Evolutionary conservation across 2,329 filamentous ascomycete species (phyloP), one percentile per base, ranked within the genome.

Genomic region (Diaporthe destruens): DNA sequence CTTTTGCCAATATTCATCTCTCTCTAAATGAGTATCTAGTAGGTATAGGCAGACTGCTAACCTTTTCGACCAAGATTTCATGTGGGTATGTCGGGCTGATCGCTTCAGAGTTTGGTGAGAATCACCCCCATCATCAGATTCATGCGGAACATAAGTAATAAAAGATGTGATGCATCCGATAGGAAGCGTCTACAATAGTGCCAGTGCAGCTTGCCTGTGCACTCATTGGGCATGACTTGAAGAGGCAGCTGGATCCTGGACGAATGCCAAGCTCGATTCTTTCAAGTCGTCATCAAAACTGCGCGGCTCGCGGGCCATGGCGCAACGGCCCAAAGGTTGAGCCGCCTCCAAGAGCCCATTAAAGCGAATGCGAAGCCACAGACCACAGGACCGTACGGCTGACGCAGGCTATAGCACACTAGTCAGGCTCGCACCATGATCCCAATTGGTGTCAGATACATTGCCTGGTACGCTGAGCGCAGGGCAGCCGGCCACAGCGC

Each of bases 291-390:
- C 42, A 63, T 18, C 59, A 63, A 11, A 34, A 14, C 16, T n/a
- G 55, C 12, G 36, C 56, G 36, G 56, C n/a, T 44, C 14, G 36
- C 14, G 23, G 57, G 39, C 23, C 25, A 29, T 32, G 18, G 11
- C 29, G 42, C 6, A 20, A 23, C 59, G 42, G 59, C 42, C 42
- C 42, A 65, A 51, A 39, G 20, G 29, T 65, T 65, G 29, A 49
- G 29, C 59, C 59, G 59, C 59, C 25, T 23, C 18, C 20, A 23
- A 49, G 29, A 36, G 29, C 20, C 42, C 29, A 51, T 5, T 39
- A 8, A 49, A 23, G 23, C 59, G 59, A 65, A 44, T 65, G 59
- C 59, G 59, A 65, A 65, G 59, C 42, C 42, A 18, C 39, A 47
- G n/a, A 6, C 20, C 42, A 18, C 39, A 29, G 14, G 12, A 6